These are phyloP conservation scores for Cystobasidium sp. DNA, from an alignment of 1,284 basidiomycete species.

Conservation along the genomic window DNA sequence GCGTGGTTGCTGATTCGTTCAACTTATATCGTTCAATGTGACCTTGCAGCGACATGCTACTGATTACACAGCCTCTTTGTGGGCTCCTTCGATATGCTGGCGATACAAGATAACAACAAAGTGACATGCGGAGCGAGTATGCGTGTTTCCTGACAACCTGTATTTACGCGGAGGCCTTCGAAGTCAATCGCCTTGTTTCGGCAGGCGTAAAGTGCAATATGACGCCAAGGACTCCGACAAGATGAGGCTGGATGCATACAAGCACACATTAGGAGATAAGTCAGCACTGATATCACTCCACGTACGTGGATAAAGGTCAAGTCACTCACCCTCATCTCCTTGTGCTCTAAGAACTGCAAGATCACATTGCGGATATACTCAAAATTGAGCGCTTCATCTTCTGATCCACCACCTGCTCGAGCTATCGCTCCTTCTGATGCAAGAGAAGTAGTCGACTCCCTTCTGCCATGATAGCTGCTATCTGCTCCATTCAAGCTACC, in stretches of 20 bases:
- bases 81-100: no score
- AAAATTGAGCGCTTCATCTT: constrained; percentile 86
- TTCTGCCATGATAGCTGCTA: constrained; percentile 25
- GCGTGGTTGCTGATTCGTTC: no score
- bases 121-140: no score
- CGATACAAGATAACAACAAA: no score
- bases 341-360: constrained; percentile 86
- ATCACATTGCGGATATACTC: constrained; percentile 94
- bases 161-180: constrained; percentile 60
- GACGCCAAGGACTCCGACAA: constrained; percentile 84
- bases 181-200: constrained; percentile 80
- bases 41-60: no score
- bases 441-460: constrained; percentile 44
- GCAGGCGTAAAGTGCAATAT: constrained; percentile 92
- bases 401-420: constrained; percentile 57
- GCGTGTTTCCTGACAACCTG: not conserved
- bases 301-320: constrained; percentile 4
- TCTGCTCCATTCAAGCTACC: constrained; percentile 11
- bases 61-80: no score
- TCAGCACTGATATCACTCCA: not conserved
- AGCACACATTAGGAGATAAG: not conserved
- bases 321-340: constrained; percentile 75
- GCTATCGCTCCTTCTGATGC: constrained; percentile 14
- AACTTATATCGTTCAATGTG: no score
- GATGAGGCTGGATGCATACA: constrained; percentile 68